Conservation (phyloP, 2,329 filamentous ascomycete genomes). For the Fusarium penzigii region DNA sequence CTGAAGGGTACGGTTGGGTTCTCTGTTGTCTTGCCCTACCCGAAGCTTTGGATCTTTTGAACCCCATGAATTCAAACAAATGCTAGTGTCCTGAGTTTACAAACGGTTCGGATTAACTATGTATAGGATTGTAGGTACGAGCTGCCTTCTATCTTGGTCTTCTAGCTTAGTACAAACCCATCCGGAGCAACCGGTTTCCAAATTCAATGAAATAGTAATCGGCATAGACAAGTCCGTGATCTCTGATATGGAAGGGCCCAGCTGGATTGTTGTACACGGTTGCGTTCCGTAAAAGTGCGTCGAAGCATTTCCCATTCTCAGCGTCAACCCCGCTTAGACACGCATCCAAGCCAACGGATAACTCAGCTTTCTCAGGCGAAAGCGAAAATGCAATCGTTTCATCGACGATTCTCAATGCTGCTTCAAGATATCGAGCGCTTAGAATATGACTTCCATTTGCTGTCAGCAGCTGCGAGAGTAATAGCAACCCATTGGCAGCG, state of each 20-base stretch:
- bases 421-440: neutral
- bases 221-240: constrained; percentile 51
- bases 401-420: neutral
- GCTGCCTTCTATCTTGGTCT: no score
- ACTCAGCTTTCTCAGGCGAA: neutral
- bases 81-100: no score
- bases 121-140: no score
- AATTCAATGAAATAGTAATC: constrained; percentile 44
- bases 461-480: neutral
- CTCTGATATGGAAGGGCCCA: constrained; percentile 44
- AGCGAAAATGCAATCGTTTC: neutral
- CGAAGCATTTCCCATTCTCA: neutral
- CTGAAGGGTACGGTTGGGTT: no score
- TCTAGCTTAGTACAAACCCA: no score
- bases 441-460: neutral
- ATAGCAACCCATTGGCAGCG: neutral
- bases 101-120: no score
- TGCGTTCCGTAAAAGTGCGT: constrained; percentile 45
- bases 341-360: neutral
- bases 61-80: no score
- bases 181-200: neutral
- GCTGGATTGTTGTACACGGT: constrained; percentile 49
- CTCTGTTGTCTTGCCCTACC: no score
- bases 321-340: neutral
- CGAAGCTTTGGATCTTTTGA: no score